These are phyloP conservation scores for Wickerhamiella lipophila DNA, from an alignment of 805 yeast species.

Conservation along the genomic window DNA sequence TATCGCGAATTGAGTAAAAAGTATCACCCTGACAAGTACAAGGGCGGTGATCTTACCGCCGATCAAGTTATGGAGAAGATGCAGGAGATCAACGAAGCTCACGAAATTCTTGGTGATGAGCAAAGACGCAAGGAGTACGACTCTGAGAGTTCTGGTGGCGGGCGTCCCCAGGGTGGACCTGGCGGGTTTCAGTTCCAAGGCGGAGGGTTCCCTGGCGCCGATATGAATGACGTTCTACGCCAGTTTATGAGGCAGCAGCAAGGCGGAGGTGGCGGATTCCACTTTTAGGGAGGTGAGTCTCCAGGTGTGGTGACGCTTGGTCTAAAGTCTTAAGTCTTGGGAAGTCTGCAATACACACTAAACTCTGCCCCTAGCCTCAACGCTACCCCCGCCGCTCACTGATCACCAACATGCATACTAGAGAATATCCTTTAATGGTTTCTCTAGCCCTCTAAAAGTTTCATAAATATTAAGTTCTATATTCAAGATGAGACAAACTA, in stretches of 20 bases:
- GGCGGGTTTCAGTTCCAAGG: slow-evolving; percentile 9
- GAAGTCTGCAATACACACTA: no score
- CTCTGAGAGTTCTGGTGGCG: slow-evolving; percentile 7
- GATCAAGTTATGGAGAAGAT: slow-evolving; percentile 69
- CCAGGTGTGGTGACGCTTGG: no score
- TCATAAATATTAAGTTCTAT: background rate
- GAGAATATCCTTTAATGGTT: no score
- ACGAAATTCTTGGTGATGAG: slow-evolving; percentile 65
- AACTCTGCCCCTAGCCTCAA: no score
- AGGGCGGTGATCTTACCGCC: slow-evolving; percentile 44
- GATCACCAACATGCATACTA: background rate
- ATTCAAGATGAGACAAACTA: background rate
- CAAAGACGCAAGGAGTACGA: slow-evolving; percentile 58
- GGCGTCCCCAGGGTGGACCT: slow-evolving; percentile 12
- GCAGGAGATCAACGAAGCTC: slow-evolving; percentile 88
- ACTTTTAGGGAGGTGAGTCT: background rate
- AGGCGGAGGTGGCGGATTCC: slow-evolving; percentile 4
- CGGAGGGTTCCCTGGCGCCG: slow-evolving; percentile 6
- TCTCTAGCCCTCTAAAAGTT: background rate
- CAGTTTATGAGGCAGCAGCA: slow-evolving; percentile 10
- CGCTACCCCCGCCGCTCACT: no score
- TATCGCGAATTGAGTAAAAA: slow-evolving; percentile 65
- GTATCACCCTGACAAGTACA: slow-evolving; percentile 87
- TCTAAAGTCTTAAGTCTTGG: no score
- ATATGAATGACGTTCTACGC: slow-evolving; percentile 1